Evolutionary conservation across 2,329 filamentous ascomycete genomes (phyloP).

Genomic region (Alternaria gansuensis): DNA sequence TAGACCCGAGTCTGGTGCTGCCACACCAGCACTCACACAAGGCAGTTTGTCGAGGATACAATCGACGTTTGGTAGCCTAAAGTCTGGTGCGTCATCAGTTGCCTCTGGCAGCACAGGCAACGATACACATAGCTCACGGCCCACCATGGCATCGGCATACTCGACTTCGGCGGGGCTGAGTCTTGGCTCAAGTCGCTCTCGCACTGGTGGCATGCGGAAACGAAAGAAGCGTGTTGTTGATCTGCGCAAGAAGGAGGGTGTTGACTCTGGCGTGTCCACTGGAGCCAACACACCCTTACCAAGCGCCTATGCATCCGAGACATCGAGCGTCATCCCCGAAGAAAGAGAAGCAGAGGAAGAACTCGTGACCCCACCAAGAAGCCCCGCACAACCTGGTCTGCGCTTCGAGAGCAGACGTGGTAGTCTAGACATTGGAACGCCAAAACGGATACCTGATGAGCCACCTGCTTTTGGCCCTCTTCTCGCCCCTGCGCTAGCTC

Average conservation of each 20-base stretch:
- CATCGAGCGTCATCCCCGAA: constrained; percentile 54
- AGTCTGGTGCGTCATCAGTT: constrained; percentile 46
- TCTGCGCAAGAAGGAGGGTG: constrained; percentile 68
- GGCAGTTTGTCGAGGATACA: constrained; percentile 59
- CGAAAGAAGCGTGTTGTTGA: constrained; percentile 88
- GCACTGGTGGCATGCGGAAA: constrained; percentile 72
- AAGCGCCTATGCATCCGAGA: constrained; percentile 67
- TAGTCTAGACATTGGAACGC: constrained; percentile 39
- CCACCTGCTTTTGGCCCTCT: constrained; percentile 30
- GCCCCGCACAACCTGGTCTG: constrained; percentile 34
- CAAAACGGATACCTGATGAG: constrained; percentile 33
- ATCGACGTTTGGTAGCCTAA: constrained; percentile 61
- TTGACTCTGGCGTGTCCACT: constrained; percentile 61
- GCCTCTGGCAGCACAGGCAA: constrained; percentile 59
- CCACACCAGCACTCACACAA: constrained; percentile 55
- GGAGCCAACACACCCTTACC: constrained; percentile 59
- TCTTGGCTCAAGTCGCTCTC: constrained; percentile 67
- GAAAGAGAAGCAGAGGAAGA: constrained; percentile 46
- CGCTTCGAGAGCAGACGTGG: constrained; percentile 39
- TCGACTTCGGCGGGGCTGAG: constrained; percentile 69
- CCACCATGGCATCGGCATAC: constrained; percentile 68
- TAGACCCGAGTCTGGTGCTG: constrained; percentile 64
- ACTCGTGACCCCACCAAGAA: constrained; percentile 45
- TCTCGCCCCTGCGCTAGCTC: constrained; percentile 41
- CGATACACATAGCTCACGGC: constrained; percentile 66